Evolutionary conservation across 2,329 filamentous ascomycete genomes (phyloP), one percentile per base, ranked within the genome.

Genomic region (Alternaria longipes): DNA sequence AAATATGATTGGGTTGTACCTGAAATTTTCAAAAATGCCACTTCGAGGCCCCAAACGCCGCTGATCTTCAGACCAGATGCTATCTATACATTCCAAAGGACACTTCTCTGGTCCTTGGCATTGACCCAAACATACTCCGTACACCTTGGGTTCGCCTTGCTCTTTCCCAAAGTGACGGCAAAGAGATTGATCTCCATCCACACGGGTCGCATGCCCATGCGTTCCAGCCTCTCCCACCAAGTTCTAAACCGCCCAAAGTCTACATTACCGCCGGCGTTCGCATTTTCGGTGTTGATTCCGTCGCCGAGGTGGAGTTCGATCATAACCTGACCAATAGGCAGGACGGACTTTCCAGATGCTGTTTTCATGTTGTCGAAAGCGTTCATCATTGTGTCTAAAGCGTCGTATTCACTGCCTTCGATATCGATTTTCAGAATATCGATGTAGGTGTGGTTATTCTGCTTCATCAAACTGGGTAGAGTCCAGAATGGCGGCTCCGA

Each of bases 111-210:
- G 54, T 75, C 74, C 56, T 65, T 71, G 3, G 70, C 71, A 45
- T 76, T 76, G n/a, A 76, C 74, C 70, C 72, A 73, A 1, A 76
- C 74, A 54, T 75, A 76, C 62, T 76, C 74, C 3, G 72, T 75
- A 59, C 74, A 76, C 28, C 71, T 65, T 0, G 74, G 74, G 52
- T 76, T 66, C 16, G 66, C 68, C 64, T 76, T 75, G 4, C 51
- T 18, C 7, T 60, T 63, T 11, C 71, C 68, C 14, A 75, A 56
- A 0, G 73, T 75, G 32, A 76, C 69, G 14, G 73, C 71, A 60
- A 76, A 71, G 1, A 76, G 67, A 41, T 76, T 76, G 4, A 76
- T 69, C 62, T 76, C 74, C 59, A 76, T 72, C 74, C 74, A 76
- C 12, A 69, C 69, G 5, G 74, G 73, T 14, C 74, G 66, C 74